A percentile compares a stretch with the other conserved stretches of the same genome.
Conservation (phyloP, 306 rosid genomes). For the Purshia tridentata region DNA sequence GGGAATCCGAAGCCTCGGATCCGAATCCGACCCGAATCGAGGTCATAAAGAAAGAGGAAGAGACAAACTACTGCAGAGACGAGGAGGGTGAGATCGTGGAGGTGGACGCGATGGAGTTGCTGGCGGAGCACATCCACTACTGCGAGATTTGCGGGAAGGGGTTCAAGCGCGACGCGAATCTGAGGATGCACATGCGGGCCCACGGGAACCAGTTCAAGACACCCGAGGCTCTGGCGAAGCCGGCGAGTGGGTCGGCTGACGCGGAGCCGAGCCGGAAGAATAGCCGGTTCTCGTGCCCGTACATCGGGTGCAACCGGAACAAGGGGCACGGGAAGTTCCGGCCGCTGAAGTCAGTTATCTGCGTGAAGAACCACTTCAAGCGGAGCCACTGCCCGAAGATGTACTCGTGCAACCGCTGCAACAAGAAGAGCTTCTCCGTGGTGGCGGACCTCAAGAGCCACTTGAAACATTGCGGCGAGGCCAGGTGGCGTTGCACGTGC, state of each 20-base stretch:
- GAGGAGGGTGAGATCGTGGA: constrained; percentile 58
- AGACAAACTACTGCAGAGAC: neutral
- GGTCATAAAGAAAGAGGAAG: constrained; percentile 23
- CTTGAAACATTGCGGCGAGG: constrained; percentile 60
- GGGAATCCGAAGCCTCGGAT: neutral
- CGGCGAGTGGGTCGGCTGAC: too few relatives aligned
- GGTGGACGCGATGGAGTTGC: constrained; percentile 70
- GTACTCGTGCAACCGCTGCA: constrained; percentile 70
- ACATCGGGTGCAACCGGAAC: constrained; percentile 67
- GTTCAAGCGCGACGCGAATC: constrained; percentile 86
- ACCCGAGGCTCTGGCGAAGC: constrained; percentile 61
- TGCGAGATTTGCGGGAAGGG: constrained; percentile 96
- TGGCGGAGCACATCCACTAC: constrained; percentile 74
- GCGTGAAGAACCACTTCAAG: constrained; percentile 87
- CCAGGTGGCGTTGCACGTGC: constrained; percentile 76
- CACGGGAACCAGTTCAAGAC: constrained; percentile 85
- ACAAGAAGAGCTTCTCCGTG: constrained; percentile 73
- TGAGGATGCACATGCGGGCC: constrained; percentile 94
- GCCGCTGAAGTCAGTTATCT: constrained; percentile 66
- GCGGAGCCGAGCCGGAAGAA: constrained; percentile 4
- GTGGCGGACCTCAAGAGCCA: constrained; percentile 83
- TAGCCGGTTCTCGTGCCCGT: constrained; percentile 70
- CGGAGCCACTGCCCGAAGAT: constrained; percentile 91
- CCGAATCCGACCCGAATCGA: neutral
- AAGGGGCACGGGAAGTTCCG: constrained; percentile 51